Evolutionary conservation across 116 monocot genomes (phyloP), one percentile per base, ranked within the genome.

Genomic region (Cymodocea nodosa): DNA sequence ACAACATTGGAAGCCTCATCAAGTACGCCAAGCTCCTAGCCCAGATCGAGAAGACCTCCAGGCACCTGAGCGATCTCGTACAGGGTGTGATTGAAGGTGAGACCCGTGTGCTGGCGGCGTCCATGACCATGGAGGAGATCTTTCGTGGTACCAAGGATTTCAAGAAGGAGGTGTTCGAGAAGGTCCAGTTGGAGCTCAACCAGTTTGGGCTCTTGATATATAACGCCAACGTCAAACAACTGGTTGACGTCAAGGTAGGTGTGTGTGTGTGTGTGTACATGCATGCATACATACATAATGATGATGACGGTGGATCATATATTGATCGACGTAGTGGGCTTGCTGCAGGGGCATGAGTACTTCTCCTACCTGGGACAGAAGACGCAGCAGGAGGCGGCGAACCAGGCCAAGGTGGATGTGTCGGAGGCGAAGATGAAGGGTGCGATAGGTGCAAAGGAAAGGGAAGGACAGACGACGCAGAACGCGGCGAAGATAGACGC

Each of bases 71-170:
- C 19, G 86, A 86, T 52, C 82, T 91, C 7, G 90, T 90, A 11
- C 68, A 91, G 69, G 90, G 86, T 10, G 84, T 86, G 17, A 91
- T 86, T 67, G 86, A 86, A 73, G 86, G 90, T 0, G 90, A 91
- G 77, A 90, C 90, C 14, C 81, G 86, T 23, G 90, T 90, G 13
- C 83, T 90, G 15, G 91, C 91, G 0, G 91, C 91, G 1, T 80
- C 91, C 37, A 92, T 92, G 91, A 87, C 91, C 22, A 87, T 87
- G 91, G 87, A 92, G 68, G 82, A 84, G 65, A n/a, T n/a, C n/a
- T n/a, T n/a, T n/a, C n/a, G n/a, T n/a, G n/a, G n/a, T n/a, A n/a
- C n/a, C n/a, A n/a, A n/a, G n/a, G n/a, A n/a, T n/a, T n/a, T n/a
- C n/a, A n/a, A n/a, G n/a, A n/a, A n/a, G n/a, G 23, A 84, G 62